Evolutionary conservation across 192 early-diverging fungal genomes (phyloP).

Genomic region (Funneliformis geosporum): DNA sequence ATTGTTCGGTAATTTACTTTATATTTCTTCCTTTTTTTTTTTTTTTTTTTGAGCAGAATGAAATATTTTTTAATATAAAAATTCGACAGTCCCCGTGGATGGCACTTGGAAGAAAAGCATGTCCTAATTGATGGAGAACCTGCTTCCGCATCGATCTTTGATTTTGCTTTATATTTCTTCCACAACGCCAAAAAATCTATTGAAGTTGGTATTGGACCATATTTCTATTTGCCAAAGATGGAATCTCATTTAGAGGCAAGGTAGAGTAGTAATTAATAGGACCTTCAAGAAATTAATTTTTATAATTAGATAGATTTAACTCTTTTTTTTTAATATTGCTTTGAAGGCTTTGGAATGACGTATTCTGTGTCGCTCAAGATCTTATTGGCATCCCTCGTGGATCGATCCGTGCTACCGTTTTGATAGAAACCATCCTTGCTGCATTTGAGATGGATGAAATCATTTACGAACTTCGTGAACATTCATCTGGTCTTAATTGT

Average conservation of each 20-base stretch:
- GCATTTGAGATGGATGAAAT: conserved; percentile 99
- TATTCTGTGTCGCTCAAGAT: conserved; percentile 96
- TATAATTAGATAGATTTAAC: neutral
- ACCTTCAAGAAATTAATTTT: neutral
- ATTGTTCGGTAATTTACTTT: conserved; percentile 70
- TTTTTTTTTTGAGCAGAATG: neutral
- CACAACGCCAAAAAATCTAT: conserved; percentile 90
- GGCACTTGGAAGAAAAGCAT: conserved; percentile 98
- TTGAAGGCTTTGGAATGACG: conserved; percentile 93
- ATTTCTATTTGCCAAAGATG: conserved; percentile 99
- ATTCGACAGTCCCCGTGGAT: conserved; percentile 82
- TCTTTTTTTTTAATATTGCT: neutral
- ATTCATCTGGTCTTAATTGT: conserved; percentile 98
- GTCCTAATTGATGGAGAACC: conserved; percentile 90
- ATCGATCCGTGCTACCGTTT: conserved; percentile 93
- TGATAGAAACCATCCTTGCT: conserved; percentile 97
- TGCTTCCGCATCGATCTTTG: conserved; percentile 94
- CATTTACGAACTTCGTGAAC: conserved; percentile 98
- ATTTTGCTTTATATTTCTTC: conserved; percentile 99
- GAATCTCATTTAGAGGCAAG: conserved; percentile 93
- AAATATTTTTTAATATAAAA: neutral
- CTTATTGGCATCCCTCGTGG: conserved; percentile 85
- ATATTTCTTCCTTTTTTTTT: neutral
- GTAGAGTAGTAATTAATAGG: neutral
- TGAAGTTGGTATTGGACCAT: conserved; percentile 88